Evolutionary conservation across 768 basidiomycete genomes (phyloP), one percentile per base, ranked within the genome.

Genomic region (Tylopilus rubrobrunneus): DNA sequence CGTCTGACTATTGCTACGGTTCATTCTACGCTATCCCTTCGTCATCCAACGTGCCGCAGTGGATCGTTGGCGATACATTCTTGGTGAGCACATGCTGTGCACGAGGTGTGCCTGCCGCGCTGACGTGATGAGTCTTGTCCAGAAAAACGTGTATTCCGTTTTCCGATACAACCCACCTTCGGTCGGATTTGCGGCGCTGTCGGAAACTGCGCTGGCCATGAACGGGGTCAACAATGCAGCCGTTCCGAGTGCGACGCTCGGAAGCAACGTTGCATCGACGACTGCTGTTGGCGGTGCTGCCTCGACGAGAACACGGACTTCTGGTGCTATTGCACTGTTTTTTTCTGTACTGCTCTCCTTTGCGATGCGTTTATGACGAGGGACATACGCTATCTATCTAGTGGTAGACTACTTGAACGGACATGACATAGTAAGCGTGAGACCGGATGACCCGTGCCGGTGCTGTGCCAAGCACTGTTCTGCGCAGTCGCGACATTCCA

Each of bases 11-110:
- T 42, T 98, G 96, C 67, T 73, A 92, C 19, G 96, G 96, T 25
- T 86, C 91, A 2, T 87, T 98, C 73, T 97, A 94, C 67, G 76
- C 79, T 47, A 73, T 93, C 48, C 68, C 76, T 23, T 76, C 77
- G 2, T 79, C 81, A 23, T 64, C 71, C 34, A 74, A 75, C 42
- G 72, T 77, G 28, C 85, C 88, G 3, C 57, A 79, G 9, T 97
- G 92, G 93, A 92, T 97, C 61, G 75, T 97, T 28, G 95, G 94
- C 33, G 92, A 94, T 62, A 87, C 90, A 0, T 94, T 94, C 75
- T 79, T 95, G 27, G 67, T 56, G n/a, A 46, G 67, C 4, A 5
- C 5, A 14, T 27, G 4, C 5, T 21, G 12, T 40, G 9, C 6
- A 7, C 28, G 29, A 5, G n/a, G 31, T 31, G 33, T 29, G 11